A percentile compares a stretch with the other conserved stretches of the same genome.
These are phyloP conservation scores for Botryotinia globosa DNA, from an alignment of 2,329 filamentous ascomycete genomes.

Conservation along the genomic window DNA sequence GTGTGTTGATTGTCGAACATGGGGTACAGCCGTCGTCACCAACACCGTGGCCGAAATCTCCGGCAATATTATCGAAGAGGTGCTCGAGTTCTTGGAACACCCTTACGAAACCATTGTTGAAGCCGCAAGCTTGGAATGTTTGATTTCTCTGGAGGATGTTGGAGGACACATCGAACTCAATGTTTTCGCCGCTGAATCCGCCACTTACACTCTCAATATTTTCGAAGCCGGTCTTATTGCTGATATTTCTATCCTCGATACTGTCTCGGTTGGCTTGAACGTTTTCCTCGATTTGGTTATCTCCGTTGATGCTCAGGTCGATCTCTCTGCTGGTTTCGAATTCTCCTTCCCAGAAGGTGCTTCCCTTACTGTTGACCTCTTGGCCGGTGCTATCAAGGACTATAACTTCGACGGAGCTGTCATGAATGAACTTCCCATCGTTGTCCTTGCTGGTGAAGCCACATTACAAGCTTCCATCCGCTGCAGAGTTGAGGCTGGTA, in stretches of 20 bases:
- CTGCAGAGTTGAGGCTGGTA: conserved; percentile 29
- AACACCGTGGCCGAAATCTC: conserved; percentile 26
- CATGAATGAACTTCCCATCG: conserved; percentile 28
- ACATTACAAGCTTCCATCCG: conserved; percentile 30
- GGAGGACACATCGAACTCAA: conserved; percentile 31
- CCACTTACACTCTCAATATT: conserved; percentile 27
- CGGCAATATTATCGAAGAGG: conserved; percentile 20
- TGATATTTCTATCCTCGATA: conserved; percentile 26
- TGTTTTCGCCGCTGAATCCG: conserved; percentile 23
- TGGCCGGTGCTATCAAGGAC: conserved; percentile 28
- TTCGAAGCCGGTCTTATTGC: conserved; percentile 24
- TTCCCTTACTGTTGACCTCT: conserved; percentile 31
- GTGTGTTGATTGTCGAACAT: conserved; percentile 32
- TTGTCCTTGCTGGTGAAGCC: conserved; percentile 26
- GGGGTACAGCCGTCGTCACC: conserved; percentile 29
- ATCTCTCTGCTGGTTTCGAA: conserved; percentile 30
- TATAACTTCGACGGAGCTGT: conserved; percentile 25
- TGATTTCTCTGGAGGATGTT: conserved; percentile 26
- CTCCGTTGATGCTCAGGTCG: conserved; percentile 26
- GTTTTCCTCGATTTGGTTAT: conserved; percentile 31
- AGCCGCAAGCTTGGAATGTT: conserved; percentile 27
- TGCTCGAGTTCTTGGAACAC: conserved; percentile 27
- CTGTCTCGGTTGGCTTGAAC: conserved; percentile 27
- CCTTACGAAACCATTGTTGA: conserved; percentile 24
- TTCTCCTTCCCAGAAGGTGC: conserved; percentile 31